These are phyloP conservation scores for Cymbopogon citratus DNA, from an alignment of 176 grass and related monocot species.

Conservation along the genomic window DNA sequence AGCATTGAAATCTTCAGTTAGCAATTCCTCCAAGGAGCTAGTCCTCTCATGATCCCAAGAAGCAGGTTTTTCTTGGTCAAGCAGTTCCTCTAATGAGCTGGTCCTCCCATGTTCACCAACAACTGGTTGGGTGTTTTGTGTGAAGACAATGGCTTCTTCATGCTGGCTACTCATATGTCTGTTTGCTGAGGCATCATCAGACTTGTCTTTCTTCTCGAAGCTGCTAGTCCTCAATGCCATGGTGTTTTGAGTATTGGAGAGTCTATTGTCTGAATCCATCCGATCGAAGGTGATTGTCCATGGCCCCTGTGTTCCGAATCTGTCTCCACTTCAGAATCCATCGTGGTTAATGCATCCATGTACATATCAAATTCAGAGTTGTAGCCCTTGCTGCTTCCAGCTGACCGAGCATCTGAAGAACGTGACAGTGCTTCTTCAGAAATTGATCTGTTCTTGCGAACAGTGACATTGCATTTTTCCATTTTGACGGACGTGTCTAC, in stretches of 20 bases:
- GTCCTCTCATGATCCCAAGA: conserved; percentile 42
- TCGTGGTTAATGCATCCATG: conserved; percentile 58
- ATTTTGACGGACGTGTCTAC: conserved; percentile 38
- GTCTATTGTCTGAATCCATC: conserved; percentile 20
- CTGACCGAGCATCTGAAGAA: conserved; percentile 39
- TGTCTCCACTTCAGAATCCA: conserved; percentile 73
- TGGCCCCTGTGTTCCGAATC: conserved; percentile 44
- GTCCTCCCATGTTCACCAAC: conserved; percentile 37
- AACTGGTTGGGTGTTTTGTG: conserved; percentile 14
- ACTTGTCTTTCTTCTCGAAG: conserved; percentile 29
- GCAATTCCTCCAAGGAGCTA: conserved; percentile 38
- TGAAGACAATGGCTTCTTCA: background rate
- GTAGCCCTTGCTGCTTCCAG: conserved; percentile 58
- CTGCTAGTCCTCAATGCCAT: conserved; percentile 15
- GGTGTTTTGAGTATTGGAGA: conserved; percentile 25
- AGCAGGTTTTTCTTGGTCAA: conserved; percentile 26
- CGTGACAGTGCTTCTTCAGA: conserved; percentile 43
- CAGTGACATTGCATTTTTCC: conserved; percentile 18
- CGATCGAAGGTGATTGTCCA: background rate
- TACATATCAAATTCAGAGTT: conserved; percentile 71
- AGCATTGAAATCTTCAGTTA: conserved; percentile 23
- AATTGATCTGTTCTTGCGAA: conserved; percentile 15
- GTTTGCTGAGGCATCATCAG: conserved; percentile 4
- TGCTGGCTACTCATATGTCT: conserved; percentile 6
- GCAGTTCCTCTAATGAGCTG: conserved; percentile 39